Conservation (phyloP, 2,329 filamentous ascomycete genomes). For the Colletotrichum limetticola region DNA sequence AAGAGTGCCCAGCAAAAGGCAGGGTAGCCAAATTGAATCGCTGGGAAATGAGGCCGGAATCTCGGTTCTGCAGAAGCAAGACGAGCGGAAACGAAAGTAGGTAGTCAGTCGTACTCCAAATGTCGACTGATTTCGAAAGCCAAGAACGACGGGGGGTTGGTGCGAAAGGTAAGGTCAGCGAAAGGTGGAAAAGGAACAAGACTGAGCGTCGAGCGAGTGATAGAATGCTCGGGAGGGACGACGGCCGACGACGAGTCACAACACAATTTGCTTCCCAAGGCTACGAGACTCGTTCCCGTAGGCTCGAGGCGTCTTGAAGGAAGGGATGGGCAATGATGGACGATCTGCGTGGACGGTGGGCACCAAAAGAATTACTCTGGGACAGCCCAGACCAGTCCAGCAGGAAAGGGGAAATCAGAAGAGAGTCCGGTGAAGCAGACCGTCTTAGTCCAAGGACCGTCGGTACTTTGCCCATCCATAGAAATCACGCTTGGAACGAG, state of each 20-base stretch:
- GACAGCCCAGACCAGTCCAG: not conserved
- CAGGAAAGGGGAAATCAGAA: constrained; percentile 10
- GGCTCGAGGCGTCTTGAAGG: too few species aligned
- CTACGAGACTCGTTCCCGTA: too few species aligned
- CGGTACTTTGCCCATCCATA: not conserved
- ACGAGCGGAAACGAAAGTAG: constrained; percentile 22
- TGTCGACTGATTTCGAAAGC: constrained; percentile 3
- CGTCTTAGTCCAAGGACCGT: not conserved
- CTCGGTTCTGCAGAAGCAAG: not conserved
- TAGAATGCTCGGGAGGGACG: not conserved
- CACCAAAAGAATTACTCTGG: constrained; percentile 12
- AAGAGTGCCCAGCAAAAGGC: not conserved
- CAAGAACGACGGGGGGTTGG: not conserved
- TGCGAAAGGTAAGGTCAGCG: not conserved
- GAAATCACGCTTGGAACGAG: not conserved
- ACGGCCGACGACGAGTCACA: not conserved
- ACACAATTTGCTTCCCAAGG: not conserved
- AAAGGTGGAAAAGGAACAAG: constrained; percentile 19
- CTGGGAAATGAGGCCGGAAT: not conserved
- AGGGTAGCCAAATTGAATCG: not conserved
- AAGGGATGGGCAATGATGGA: constrained; percentile 16
- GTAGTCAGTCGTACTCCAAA: not conserved
- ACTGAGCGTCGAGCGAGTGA: not conserved
- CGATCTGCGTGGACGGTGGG: constrained; percentile 13
- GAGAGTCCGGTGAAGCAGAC: constrained; percentile 1